phyloP scores from a whole-genome alignment of 2,329 filamentous ascomycete species.

The Xylariaceae sp. region DNA sequence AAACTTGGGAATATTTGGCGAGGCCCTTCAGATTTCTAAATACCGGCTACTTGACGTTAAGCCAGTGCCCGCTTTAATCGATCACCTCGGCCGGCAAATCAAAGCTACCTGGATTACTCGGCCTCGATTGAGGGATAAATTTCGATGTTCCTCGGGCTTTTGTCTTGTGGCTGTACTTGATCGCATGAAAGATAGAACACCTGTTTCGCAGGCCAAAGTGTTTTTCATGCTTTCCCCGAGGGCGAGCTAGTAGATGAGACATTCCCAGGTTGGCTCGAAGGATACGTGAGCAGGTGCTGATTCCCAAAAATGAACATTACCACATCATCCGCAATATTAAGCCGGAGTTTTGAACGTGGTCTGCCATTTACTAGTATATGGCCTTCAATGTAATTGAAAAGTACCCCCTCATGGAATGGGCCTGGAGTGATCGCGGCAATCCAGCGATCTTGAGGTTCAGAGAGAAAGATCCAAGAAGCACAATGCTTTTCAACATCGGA shows the following conservation, averaged over 20 bases:
- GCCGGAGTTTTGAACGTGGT: constrained; percentile 54
- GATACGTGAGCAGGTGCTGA: constrained; percentile 53
- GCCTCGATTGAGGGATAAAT: constrained; percentile 41
- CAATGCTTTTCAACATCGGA: constrained; percentile 24
- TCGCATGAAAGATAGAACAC: constrained; percentile 51
- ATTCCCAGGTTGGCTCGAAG: constrained; percentile 60
- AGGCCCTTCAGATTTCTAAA: constrained; percentile 57
- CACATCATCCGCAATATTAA: constrained; percentile 55
- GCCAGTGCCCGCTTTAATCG: constrained; percentile 64
- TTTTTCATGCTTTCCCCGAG: constrained; percentile 48
- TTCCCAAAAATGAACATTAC: constrained; percentile 52
- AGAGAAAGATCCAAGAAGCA: constrained; percentile 42
- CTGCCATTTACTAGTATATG: constrained; percentile 46
- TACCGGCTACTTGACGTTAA: constrained; percentile 49
- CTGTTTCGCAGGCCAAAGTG: constrained; percentile 60
- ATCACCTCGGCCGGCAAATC: constrained; percentile 61
- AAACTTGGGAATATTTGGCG: constrained; percentile 33
- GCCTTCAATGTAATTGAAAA: constrained; percentile 45
- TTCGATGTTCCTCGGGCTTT: constrained; percentile 36
- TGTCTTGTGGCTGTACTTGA: background rate
- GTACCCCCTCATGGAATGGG: constrained; percentile 30
- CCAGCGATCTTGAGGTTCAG: constrained; percentile 32
- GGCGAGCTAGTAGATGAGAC: constrained; percentile 49
- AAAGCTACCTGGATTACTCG: constrained; percentile 36
- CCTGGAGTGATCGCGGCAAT: constrained; percentile 25